These are phyloP conservation scores for Logfia minima DNA, from an alignment of 129 eudicot genomes.

Conservation along the genomic window DNA sequence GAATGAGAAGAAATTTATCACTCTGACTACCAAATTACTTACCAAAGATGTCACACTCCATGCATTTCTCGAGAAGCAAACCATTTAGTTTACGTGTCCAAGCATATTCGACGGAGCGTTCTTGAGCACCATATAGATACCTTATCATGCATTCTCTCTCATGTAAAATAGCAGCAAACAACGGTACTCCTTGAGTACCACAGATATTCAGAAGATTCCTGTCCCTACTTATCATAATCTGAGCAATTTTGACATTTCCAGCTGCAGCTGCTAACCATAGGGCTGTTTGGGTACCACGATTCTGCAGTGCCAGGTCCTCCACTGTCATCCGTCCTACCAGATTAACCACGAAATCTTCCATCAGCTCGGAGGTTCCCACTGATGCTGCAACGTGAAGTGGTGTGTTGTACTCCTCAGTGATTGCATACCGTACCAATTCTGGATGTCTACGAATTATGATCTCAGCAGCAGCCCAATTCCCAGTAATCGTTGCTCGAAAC, in stretches of 20 bases:
- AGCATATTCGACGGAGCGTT: too few relatives aligned
- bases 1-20: too few relatives aligned
- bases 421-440: neutral
- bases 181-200: neutral
- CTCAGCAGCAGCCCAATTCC: neutral
- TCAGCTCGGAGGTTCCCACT: neutral
- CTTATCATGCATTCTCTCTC: neutral
- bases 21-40: too few relatives aligned
- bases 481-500: neutral
- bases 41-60: too few relatives aligned
- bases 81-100: too few relatives aligned
- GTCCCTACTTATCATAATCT: neutral
- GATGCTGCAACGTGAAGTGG: neutral
- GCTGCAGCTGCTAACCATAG: neutral
- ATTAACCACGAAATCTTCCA: too few relatives aligned
- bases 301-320: neutral
- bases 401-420: neutral
- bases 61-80: too few relatives aligned
- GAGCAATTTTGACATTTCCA: neutral
- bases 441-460: neutral
- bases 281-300: neutral
- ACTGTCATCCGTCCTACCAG: too few relatives aligned
- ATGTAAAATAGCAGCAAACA: too few relatives aligned
- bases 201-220: neutral
- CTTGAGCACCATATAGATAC: neutral